Evolutionary conservation across 2,329 filamentous ascomycete genomes (phyloP).

Genomic region (Colletotrichum cereale): DNA sequence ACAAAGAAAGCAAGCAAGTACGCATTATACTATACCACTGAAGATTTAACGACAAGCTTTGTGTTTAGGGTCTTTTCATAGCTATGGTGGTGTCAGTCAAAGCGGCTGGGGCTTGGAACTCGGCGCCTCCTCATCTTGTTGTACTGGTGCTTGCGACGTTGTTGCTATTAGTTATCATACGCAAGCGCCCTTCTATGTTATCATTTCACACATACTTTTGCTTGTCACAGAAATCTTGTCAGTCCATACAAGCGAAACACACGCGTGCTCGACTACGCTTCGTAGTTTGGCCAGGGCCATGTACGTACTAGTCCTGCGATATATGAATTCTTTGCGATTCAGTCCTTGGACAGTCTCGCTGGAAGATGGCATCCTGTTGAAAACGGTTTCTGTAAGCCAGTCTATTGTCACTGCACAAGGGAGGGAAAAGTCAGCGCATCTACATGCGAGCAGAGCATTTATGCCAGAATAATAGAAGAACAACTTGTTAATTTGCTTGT

Average conservation of each 20-base stretch:
- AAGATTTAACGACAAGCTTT: background rate
- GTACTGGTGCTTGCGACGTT: background rate
- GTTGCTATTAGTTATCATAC: conserved; percentile 10
- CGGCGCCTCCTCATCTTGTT: background rate
- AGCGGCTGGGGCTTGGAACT: background rate
- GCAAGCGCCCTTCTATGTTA: conserved; percentile 17
- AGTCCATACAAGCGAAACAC: background rate
- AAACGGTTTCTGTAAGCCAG: conserved; percentile 10
- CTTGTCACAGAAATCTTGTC: background rate
- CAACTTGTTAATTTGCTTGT: background rate
- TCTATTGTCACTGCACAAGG: conserved; percentile 7
- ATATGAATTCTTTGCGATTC: conserved; percentile 16
- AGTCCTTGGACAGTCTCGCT: conserved; percentile 1
- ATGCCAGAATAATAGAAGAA: background rate
- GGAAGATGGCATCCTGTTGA: background rate
- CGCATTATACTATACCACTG: background rate
- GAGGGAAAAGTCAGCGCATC: too few relatives aligned
- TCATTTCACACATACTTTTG: conserved; percentile 5
- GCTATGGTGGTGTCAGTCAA: background rate
- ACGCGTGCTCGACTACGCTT: background rate
- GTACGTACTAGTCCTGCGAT: conserved; percentile 24
- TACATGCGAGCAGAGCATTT: too few relatives aligned
- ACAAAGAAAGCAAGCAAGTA: background rate
- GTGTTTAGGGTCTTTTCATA: background rate
- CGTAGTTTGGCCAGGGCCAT: background rate